Evolutionary conservation across 129 eudicot species (phyloP), one percentile per base, ranked within the genome.

Genomic region (Oenanthe sinensis): DNA sequence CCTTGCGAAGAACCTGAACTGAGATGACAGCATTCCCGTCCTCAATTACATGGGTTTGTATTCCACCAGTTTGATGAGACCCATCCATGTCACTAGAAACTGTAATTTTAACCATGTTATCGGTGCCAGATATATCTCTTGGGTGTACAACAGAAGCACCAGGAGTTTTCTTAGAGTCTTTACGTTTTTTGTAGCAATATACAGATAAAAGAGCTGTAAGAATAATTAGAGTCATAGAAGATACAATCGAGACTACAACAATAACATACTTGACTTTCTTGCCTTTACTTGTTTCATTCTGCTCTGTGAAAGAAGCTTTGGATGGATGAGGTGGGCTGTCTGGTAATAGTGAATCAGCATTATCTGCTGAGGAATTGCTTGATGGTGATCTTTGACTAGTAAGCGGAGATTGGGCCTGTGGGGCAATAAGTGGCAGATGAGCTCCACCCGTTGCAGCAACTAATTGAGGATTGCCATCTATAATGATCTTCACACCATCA

Each of bases 1-100:
- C 97, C 71, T 81, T 78, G 55, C 88, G 89, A 60, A 89, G 83
- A 67, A 85, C 84, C 82, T 91, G 90, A 80, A 85, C 87, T 15
- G 97, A 87, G 77, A 86, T 85, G 44, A 77, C 69, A 17, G 86
- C 62, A 44, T 77, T 87, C 37, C 93, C 91, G 8, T 82, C 81
- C 69, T 91, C 93, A 30, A 86, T 82, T 24, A 84, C 75, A 28
- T 82, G 87, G 44, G 81, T 77, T 15, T 86, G 85, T n/a, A 33
- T 2, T 49, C 79, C 60, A 16, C 48, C 84, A 48, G 79, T 81
- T 47, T 58, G 83, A 4, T 45, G 45, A 37, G 81, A 78, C 19
- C 81, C 75, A 8, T 39, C 72, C 8, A 84, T 54, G 62, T 83
- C 81, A 33, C 36, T 33, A 42, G 85, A 82, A 14, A 88, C 78